These are phyloP conservation scores for Candida nitratophila DNA, from an alignment of 805 yeast species.

Conservation along the genomic window DNA sequence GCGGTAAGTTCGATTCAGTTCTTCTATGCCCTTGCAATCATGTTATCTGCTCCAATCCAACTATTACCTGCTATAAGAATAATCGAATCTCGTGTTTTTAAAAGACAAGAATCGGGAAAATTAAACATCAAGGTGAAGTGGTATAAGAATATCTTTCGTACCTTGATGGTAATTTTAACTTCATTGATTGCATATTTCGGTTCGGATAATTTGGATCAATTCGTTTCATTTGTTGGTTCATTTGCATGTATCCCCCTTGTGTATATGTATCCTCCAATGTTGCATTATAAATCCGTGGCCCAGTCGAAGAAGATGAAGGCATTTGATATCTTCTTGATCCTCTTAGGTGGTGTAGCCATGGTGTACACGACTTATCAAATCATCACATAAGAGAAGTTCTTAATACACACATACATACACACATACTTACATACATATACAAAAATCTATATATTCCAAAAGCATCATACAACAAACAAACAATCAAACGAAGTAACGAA, in stretches of 20 bases:
- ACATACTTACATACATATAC: background rate
- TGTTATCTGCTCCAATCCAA: conserved; percentile 76
- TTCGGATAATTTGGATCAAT: conserved; percentile 60
- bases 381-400: conserved; percentile 14
- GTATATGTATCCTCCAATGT: conserved; percentile 77
- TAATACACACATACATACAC: background rate
- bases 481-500: no score
- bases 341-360: conserved; percentile 57
- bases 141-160: conserved; percentile 56
- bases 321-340: conserved; percentile 41
- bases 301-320: conserved; percentile 30
- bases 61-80: conserved; percentile 73
- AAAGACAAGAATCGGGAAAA: conserved; percentile 50
- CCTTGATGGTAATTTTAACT: conserved; percentile 45
- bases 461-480: no score
- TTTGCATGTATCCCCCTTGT: conserved; percentile 83
- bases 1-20: conserved; percentile 60
- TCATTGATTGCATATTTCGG: conserved; percentile 59
- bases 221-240: conserved; percentile 77
- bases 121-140: conserved; percentile 46
- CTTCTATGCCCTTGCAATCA: conserved; percentile 66
- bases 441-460: no score
- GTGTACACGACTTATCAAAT: conserved; percentile 62
- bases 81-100: conserved; percentile 55
- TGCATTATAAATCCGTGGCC: conserved; percentile 52